These are phyloP conservation scores for Colletotrichum navitas DNA, from an alignment of 2,329 filamentous ascomycete genomes.

Conservation along the genomic window DNA sequence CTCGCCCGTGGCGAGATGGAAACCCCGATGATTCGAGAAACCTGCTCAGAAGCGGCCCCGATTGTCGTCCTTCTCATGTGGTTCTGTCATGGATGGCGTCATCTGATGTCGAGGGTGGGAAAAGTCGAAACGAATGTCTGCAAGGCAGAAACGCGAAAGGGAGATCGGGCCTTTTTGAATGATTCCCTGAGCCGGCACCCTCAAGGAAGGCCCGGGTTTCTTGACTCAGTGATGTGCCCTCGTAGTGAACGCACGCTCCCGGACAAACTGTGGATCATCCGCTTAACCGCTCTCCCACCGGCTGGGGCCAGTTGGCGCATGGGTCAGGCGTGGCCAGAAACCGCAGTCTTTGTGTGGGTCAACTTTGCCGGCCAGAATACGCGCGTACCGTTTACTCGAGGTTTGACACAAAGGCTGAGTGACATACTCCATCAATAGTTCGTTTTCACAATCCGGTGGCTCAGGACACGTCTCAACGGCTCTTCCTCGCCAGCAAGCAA, in stretches of 20 bases:
- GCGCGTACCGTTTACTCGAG: too few relatives aligned
- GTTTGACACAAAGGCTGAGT: too few relatives aligned
- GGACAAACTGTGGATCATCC: background rate
- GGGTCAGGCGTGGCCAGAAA: background rate
- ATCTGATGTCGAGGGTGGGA: slow-evolving; percentile 12
- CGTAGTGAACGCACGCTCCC: background rate
- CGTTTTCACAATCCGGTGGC: too few relatives aligned
- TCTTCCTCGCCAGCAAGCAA: background rate
- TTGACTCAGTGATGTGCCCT: background rate
- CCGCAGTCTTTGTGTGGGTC: too few relatives aligned
- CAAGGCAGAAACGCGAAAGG: background rate
- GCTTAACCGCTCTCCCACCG: too few relatives aligned
- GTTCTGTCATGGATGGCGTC: slow-evolving; percentile 1
- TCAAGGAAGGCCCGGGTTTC: background rate
- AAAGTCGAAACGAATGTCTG: background rate
- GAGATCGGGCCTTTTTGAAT: background rate
- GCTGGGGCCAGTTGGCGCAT: background rate
- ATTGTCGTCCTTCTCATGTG: background rate
- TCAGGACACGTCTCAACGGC: too few relatives aligned
- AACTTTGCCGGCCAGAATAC: too few relatives aligned
- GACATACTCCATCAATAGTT: too few relatives aligned
- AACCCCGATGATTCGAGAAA: background rate
- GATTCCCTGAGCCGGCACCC: background rate
- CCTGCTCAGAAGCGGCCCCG: background rate
- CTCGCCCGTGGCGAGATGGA: slow-evolving; percentile 15